phyloP scores from a whole-genome alignment of 1,139 yeast species.

The Lipomyces yarrowii region DNA sequence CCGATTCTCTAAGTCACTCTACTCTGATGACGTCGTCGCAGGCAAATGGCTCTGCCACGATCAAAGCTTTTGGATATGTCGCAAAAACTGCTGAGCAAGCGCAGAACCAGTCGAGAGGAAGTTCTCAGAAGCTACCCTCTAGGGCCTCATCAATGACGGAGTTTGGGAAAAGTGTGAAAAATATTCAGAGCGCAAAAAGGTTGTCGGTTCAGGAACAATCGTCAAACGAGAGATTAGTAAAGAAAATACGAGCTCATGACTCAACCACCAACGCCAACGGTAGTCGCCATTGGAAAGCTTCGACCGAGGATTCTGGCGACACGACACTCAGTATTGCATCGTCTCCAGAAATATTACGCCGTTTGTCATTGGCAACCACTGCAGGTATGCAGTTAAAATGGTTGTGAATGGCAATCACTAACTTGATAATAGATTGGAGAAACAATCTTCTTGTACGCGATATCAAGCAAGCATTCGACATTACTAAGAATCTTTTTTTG shows the following conservation, averaged over 20 bases:
- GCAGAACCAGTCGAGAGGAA: slow-evolving; percentile 4
- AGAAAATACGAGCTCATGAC: neutral
- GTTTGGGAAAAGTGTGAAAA: neutral
- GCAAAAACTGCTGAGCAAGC: slow-evolving; percentile 10
- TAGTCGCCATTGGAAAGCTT: neutral
- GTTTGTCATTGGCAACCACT: neutral
- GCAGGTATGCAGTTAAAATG: neutral
- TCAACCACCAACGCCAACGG: neutral
- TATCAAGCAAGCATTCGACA: slow-evolving; percentile 6
- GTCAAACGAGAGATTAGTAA: neutral
- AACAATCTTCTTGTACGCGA: neutral
- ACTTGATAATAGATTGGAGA: neutral
- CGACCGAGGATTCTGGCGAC: neutral
- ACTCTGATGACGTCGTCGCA: neutral
- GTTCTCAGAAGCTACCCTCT: neutral
- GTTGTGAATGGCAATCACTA: neutral
- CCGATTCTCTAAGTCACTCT: neutral
- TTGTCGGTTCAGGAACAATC: neutral
- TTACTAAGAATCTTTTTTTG: slow-evolving; percentile 1
- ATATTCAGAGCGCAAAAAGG: neutral
- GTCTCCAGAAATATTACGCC: neutral
- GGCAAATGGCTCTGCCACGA: slow-evolving; percentile 5
- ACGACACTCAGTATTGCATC: neutral
- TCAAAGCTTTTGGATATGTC: slow-evolving; percentile 9
- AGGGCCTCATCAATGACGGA: neutral